Evolutionary conservation across 345 rosid genomes (phyloP).

Genomic region (Moringa oleifera): DNA sequence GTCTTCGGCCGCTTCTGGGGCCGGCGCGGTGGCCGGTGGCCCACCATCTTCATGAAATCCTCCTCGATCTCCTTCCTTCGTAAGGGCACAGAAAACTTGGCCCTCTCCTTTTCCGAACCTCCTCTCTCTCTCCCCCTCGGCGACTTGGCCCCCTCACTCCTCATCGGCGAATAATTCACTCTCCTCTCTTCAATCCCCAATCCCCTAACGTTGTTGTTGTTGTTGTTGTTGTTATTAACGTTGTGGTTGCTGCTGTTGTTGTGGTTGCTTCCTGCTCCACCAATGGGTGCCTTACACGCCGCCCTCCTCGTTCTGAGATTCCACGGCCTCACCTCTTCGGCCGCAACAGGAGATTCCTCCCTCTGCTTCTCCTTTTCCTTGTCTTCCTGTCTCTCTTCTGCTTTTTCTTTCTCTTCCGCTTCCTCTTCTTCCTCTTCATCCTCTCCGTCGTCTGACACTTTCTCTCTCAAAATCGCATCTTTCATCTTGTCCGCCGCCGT

Average conservation of each 20-base stretch:
- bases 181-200: slow-evolving; percentile 24
- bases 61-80: slow-evolving; percentile 68
- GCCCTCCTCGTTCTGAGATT: slow-evolving; percentile 73
- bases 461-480: slow-evolving; percentile 30
- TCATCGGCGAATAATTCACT: slow-evolving; percentile 29
- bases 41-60: slow-evolving; percentile 45
- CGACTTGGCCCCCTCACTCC: slow-evolving; percentile 24
- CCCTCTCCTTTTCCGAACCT: slow-evolving; percentile 28
- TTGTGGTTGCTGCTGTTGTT: slow-evolving; percentile 6
- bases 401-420: slow-evolving; percentile 1
- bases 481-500: slow-evolving; percentile 43
- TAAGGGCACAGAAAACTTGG: slow-evolving; percentile 37
- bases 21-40: slow-evolving; percentile 51
- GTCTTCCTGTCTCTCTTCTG: too few species aligned
- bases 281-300: slow-evolving; percentile 43
- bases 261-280: slow-evolving; percentile 13
- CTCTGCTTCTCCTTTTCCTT: slow-evolving; percentile 21
- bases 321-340: slow-evolving; percentile 57
- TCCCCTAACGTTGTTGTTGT: slow-evolving; percentile 16
- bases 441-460: slow-evolving; percentile 22
- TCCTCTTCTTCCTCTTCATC: slow-evolving; percentile 15
- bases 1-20: slow-evolving; percentile 67
- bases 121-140: slow-evolving; percentile 20
- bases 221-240: slow-evolving; percentile 3
- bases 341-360: slow-evolving; percentile 23